Evolutionary conservation across 169 alveolate genomes (phyloP).

Genomic region (Plasmodium fragile): DNA sequence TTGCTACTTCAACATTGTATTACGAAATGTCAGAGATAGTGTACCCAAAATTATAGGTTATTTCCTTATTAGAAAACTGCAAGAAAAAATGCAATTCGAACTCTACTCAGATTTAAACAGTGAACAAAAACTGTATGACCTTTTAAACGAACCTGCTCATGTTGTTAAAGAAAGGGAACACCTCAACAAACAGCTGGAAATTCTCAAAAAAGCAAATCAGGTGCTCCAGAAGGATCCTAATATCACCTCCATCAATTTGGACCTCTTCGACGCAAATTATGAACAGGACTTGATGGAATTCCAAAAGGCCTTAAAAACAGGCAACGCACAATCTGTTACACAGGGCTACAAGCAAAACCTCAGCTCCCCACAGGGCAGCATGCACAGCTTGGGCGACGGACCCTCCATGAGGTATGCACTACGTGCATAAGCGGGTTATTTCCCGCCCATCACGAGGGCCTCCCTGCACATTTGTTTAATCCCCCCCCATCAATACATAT

Average conservation of each 20-base stretch:
- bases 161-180: constrained; percentile 87
- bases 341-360: constrained; percentile 9
- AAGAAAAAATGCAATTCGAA: constrained; percentile 82
- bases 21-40: constrained; percentile 96
- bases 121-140: constrained; percentile 79
- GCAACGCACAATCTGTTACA: neutral
- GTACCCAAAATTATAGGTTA: constrained; percentile 97
- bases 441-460: no score
- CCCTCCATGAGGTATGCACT: neutral
- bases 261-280: constrained; percentile 62
- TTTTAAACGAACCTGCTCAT: constrained; percentile 88
- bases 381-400: neutral
- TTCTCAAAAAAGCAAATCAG: constrained; percentile 86
- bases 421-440: neutral
- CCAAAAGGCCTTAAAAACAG: constrained; percentile 28
- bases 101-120: constrained; percentile 82
- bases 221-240: constrained; percentile 85
- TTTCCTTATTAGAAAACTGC: constrained; percentile 89
- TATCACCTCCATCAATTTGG: constrained; percentile 76
- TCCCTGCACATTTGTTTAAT: neutral
- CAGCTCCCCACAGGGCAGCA: neutral
- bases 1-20: constrained; percentile 95
- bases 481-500: neutral
- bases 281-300: constrained; percentile 64
- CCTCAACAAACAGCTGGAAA: constrained; percentile 82